Percentiles rank a stretch among this genome's conserved stretches.
Conservation (phyloP, 306 rosid species). For the Nissolia schottii region DNA sequence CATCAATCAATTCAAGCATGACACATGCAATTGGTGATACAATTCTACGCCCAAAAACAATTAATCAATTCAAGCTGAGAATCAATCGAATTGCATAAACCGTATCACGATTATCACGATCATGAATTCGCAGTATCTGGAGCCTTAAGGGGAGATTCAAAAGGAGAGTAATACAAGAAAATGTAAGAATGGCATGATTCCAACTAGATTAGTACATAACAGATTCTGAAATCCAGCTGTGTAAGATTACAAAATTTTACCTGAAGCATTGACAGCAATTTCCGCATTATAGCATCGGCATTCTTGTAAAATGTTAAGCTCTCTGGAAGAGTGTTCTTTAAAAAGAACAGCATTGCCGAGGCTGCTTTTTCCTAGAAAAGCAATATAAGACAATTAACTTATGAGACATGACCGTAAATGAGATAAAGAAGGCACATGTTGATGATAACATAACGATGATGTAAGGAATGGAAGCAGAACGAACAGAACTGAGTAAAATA, state of each 20-base stretch:
- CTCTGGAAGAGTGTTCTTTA: slow-evolving; percentile 44
- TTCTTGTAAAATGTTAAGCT: slow-evolving; percentile 14
- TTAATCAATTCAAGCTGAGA: no score
- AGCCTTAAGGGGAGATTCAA: neutral
- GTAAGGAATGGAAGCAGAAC: neutral
- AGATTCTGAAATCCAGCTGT: slow-evolving; percentile 13
- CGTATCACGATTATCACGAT: neutral
- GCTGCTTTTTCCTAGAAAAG: slow-evolving; percentile 38
- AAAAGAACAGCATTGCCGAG: slow-evolving; percentile 36
- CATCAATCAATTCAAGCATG: neutral
- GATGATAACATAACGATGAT: neutral
- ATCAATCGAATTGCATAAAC: neutral
- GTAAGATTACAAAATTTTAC: slow-evolving; percentile 13
- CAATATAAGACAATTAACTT: neutral
- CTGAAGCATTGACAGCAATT: slow-evolving; percentile 29
- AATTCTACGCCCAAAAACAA: no score
- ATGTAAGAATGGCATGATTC: neutral
- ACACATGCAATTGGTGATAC: neutral
- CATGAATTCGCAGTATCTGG: no score
- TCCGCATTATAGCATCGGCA: slow-evolving; percentile 10
- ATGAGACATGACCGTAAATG: neutral
- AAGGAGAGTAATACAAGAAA: neutral
- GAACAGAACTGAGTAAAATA: neutral
- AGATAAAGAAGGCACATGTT: neutral
- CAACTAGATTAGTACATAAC: neutral